Percentiles rank a stretch among this genome's conserved stretches.
These are phyloP conservation scores for Cryphonectria naterciae DNA, from an alignment of 2,329 filamentous ascomycete genomes.

Conservation along the genomic window DNA sequence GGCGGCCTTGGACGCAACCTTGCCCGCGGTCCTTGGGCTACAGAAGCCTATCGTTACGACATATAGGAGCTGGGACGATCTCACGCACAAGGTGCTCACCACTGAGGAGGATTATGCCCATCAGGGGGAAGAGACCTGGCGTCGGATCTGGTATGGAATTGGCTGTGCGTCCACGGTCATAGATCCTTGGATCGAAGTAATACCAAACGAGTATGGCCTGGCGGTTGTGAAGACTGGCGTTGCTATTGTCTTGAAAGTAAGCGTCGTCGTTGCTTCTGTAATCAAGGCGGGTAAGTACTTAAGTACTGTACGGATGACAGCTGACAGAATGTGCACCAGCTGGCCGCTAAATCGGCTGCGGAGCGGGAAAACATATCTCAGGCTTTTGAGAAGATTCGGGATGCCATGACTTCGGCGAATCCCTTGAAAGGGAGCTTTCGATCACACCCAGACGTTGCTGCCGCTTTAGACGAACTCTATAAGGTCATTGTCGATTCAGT, in stretches of 20 bases:
- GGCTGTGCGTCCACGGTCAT: not conserved
- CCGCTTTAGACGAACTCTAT: not conserved
- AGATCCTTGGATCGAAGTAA: not conserved
- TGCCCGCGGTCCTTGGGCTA: not conserved
- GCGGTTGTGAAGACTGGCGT: not conserved
- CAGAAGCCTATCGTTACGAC: not conserved
- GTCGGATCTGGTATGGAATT: not conserved
- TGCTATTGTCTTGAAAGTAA: not conserved
- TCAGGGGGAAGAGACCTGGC: not conserved
- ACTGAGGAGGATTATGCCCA: not conserved
- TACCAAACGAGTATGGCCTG: not conserved
- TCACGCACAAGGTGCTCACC: not conserved
- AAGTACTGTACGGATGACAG: not conserved
- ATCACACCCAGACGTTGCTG: not conserved
- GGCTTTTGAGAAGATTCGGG: not conserved
- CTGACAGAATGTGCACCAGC: not conserved
- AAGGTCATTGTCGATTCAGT: not conserved
- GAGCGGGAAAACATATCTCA: not conserved
- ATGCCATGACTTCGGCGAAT: not conserved
- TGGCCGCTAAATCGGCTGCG: not conserved
- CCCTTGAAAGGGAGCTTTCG: not conserved
- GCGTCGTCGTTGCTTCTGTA: not conserved
- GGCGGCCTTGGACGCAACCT: not conserved
- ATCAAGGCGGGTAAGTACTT: not conserved
- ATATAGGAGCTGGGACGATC: not conserved